Evolutionary conservation across 202 grass and related monocot species (phyloP).

Genomic region (Panicum hallii): DNA sequence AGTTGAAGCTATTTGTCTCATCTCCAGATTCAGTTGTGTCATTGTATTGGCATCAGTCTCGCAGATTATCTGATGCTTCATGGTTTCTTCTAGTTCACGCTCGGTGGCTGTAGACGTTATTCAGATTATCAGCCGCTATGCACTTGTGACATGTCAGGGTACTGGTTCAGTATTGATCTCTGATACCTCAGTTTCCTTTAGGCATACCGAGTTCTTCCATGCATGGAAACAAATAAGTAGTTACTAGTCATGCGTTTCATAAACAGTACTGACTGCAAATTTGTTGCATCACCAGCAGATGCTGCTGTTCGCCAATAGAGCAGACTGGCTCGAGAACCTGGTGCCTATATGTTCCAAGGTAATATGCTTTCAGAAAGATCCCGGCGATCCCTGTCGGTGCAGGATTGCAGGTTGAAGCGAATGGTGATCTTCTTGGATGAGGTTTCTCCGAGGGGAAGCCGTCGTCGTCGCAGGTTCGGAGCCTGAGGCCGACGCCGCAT

Average conservation of each 20-base stretch:
- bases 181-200: neutral
- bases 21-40: neutral
- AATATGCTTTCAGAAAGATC: slow-evolving; percentile 1
- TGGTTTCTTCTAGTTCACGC: neutral
- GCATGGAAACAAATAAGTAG: neutral
- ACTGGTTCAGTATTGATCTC: neutral
- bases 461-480: slow-evolving; percentile 22
- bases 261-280: neutral
- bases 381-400: neutral
- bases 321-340: neutral
- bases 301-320: neutral
- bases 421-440: slow-evolving; percentile 39
- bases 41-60: neutral
- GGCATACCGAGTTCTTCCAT: neutral
- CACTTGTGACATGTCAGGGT: neutral
- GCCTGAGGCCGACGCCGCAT: slow-evolving; percentile 2
- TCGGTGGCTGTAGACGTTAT: neutral
- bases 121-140: neutral
- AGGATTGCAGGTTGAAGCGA: slow-evolving; percentile 21
- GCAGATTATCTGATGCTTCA: neutral
- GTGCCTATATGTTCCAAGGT: neutral
- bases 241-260: no score
- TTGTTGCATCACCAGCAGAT: neutral
- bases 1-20: neutral
- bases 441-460: neutral